phyloP scores from a whole-genome alignment of 495 filamentous ascomycete species.

The Cryomyces antarcticus region DNA sequence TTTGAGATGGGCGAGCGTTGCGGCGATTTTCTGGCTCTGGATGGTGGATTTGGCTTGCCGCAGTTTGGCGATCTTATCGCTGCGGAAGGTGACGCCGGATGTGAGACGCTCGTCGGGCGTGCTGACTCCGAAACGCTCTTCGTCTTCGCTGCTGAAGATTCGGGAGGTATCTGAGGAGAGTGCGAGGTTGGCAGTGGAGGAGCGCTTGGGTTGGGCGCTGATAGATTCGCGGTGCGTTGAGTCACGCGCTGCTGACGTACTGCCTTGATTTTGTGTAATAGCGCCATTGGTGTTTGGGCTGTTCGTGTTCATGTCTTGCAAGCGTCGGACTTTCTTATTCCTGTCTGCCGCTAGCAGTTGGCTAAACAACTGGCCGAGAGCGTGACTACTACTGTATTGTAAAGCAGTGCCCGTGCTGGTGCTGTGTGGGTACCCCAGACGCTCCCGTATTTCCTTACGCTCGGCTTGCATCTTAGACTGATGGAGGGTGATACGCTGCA shows the following conservation, averaged over 20 bases:
- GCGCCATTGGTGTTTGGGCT: background rate
- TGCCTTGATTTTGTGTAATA: background rate
- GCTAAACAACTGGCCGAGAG: conserved; percentile 57
- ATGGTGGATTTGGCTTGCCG: conserved; percentile 65
- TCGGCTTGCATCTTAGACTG: conserved; percentile 69
- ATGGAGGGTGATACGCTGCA: conserved; percentile 69
- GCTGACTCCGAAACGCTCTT: conserved; percentile 60
- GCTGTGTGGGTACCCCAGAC: conserved; percentile 60
- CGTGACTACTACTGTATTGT: conserved; percentile 57
- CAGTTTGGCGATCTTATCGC: conserved; percentile 64
- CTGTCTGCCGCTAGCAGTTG: conserved; percentile 62
- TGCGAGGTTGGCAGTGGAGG: conserved; percentile 1
- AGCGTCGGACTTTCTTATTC: conserved; percentile 53
- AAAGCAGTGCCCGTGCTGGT: conserved; percentile 34
- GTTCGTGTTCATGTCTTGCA: conserved; percentile 50
- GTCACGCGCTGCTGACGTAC: background rate
- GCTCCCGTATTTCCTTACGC: conserved; percentile 71
- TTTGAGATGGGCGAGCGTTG: conserved; percentile 57
- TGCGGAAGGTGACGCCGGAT: conserved; percentile 54
- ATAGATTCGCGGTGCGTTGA: background rate
- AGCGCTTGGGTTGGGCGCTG: background rate
- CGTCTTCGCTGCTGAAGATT: conserved; percentile 52
- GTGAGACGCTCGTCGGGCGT: conserved; percentile 64
- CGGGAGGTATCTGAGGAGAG: conserved; percentile 30
- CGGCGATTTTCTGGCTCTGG: conserved; percentile 61